These are phyloP conservation scores for Hypoxylon fragiforme DNA, from an alignment of 495 filamentous ascomycete species.

Conservation along the genomic window DNA sequence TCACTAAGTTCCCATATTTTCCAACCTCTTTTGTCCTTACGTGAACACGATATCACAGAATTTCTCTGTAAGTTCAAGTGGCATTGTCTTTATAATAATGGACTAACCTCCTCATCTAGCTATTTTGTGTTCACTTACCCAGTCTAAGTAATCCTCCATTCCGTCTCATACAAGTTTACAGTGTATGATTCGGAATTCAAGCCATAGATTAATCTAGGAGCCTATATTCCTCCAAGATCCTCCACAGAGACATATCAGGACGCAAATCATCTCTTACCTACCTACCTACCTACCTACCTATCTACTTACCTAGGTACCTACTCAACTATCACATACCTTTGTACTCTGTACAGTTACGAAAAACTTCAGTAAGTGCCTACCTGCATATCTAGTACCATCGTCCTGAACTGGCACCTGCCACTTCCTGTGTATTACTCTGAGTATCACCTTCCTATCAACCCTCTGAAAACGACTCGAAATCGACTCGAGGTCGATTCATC, in stretches of 20 bases:
- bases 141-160: not conserved
- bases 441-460: too few relatives aligned
- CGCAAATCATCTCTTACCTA: not conserved
- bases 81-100: not conserved
- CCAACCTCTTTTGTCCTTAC: conserved; percentile 1
- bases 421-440: too few relatives aligned
- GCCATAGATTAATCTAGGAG: too few relatives aligned
- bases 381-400: too few relatives aligned
- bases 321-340: not conserved
- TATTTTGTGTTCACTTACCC: conserved; percentile 11
- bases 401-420: too few relatives aligned
- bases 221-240: too few relatives aligned
- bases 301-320: not conserved
- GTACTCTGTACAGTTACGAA: not conserved
- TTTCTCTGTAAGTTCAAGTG: conserved; percentile 6
- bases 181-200: too few relatives aligned
- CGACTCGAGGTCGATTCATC: too few relatives aligned
- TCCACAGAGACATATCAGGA: too few relatives aligned
- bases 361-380: not conserved
- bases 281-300: not conserved
- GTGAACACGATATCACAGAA: not conserved
- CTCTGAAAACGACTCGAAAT: too few relatives aligned
- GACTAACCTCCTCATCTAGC: not conserved
- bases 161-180: too few relatives aligned
- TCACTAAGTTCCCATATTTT: not conserved